Evolutionary conservation across 352 stramenopile species (phyloP).

Genomic region (Pythium rhizo-oryzae): DNA sequence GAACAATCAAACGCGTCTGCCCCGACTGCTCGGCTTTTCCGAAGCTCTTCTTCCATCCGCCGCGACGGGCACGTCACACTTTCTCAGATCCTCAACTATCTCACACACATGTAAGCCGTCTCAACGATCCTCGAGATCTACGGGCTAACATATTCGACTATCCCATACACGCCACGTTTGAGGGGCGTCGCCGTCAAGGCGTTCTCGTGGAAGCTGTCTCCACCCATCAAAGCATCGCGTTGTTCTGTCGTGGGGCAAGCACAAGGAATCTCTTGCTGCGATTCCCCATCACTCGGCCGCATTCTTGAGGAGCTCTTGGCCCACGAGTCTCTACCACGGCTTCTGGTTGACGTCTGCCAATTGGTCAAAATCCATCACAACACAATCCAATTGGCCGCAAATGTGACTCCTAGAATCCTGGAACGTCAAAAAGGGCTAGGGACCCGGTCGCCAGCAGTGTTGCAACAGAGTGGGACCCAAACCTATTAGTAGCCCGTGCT

Average conservation of each 20-base stretch:
- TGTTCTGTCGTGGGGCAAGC: neutral
- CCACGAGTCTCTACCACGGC: too few species aligned
- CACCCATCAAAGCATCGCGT: neutral
- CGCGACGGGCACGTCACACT: too few species aligned
- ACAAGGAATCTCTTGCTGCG: neutral
- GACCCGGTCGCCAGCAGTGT: neutral
- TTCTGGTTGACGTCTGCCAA: neutral
- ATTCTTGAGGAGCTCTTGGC: neutral
- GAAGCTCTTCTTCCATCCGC: too few species aligned
- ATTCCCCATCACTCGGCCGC: too few species aligned
- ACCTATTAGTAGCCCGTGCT: slow-evolving; percentile 10
- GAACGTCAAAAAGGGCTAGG: slow-evolving; percentile 16
- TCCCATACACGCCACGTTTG: too few species aligned
- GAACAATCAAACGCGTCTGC: neutral
- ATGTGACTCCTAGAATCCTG: too few species aligned
- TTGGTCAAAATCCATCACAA: neutral
- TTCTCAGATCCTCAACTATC: too few species aligned
- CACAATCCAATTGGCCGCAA: neutral
- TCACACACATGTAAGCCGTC: too few species aligned
- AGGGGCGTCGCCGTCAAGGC: neutral
- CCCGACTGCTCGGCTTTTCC: neutral
- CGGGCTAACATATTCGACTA: too few species aligned
- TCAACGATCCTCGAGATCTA: too few species aligned
- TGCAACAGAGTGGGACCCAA: slow-evolving; percentile 12
- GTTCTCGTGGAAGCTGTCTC: neutral